A percentile compares a stretch with the other conserved stretches of the same genome.
Evolutionary conservation across 495 filamentous ascomycete genomes (phyloP).

Genomic region (Hyphodiscus hymeniophilus): DNA sequence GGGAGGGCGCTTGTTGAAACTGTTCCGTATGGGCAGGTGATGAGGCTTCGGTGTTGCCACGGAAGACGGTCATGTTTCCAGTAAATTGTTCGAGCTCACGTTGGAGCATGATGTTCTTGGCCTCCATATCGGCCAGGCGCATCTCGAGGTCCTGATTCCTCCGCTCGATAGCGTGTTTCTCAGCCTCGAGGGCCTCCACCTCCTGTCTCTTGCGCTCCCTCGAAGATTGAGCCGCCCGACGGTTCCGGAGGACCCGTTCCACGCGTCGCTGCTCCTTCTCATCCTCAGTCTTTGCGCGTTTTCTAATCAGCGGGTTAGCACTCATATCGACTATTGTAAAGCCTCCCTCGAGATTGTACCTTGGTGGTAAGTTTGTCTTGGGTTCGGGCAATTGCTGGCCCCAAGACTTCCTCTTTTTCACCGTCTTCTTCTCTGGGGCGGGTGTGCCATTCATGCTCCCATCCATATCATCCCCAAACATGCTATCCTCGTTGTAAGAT

Average conservation of each 20-base stretch:
- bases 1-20: constrained; percentile 28
- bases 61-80: constrained; percentile 33
- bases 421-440: constrained; percentile 59
- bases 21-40: constrained; percentile 26
- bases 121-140: constrained; percentile 53
- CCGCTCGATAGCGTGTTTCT: constrained; percentile 57
- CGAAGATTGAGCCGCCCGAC: constrained; percentile 90
- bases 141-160: constrained; percentile 65
- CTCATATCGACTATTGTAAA: constrained; percentile 5
- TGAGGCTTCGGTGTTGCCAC: constrained; percentile 16
- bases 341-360: constrained; percentile 45
- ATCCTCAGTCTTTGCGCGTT: constrained; percentile 97
- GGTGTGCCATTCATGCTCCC: constrained; percentile 14
- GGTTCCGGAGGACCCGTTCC: constrained; percentile 93
- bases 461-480: constrained; percentile 15
- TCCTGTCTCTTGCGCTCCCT: constrained; percentile 92
- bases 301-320: constrained; percentile 39
- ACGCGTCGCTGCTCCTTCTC: constrained; percentile 98
- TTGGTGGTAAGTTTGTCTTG: constrained; percentile 92
- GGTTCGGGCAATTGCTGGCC: constrained; percentile 94
- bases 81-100: constrained; percentile 57
- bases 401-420: constrained; percentile 98
- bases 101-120: constrained; percentile 54
- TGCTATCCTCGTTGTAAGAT: constrained; percentile 28
- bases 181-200: constrained; percentile 77